Evolutionary conservation across 345 rosid species (phyloP).

Genomic region (Hirschfeldia incana): DNA sequence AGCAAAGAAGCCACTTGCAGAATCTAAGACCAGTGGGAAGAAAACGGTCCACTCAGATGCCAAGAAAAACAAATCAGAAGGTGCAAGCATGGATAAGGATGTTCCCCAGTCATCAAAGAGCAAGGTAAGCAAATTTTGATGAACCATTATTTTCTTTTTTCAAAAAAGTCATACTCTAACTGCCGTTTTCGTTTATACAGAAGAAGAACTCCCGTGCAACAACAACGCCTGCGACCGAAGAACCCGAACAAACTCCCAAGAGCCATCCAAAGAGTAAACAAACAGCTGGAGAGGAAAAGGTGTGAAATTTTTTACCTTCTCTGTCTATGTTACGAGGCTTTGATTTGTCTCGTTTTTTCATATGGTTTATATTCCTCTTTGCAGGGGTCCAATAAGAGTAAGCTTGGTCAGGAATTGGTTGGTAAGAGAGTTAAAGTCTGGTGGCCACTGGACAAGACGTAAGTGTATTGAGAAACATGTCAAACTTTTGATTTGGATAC

Average conservation of each 20-base stretch:
- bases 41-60: slow-evolving; percentile 13
- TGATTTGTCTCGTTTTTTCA: slow-evolving; percentile 20
- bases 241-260: slow-evolving; percentile 42
- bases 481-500: background rate
- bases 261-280: slow-evolving; percentile 45
- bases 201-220: slow-evolving; percentile 33
- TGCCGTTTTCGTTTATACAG: slow-evolving; percentile 28
- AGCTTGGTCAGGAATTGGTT: slow-evolving; percentile 44
- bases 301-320: slow-evolving; percentile 24
- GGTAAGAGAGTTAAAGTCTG: slow-evolving; percentile 59
- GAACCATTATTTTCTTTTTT: slow-evolving; percentile 21
- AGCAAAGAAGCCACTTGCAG: slow-evolving; percentile 28
- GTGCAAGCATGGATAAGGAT: slow-evolving; percentile 26
- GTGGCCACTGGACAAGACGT: slow-evolving; percentile 71
- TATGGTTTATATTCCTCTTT: slow-evolving; percentile 17
- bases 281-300: slow-evolving; percentile 45
- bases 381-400: slow-evolving; percentile 44
- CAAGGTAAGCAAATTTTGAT: slow-evolving; percentile 42
- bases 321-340: slow-evolving; percentile 7
- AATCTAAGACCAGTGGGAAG: slow-evolving; percentile 21
- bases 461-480: slow-evolving; percentile 30
- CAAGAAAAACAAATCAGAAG: background rate
- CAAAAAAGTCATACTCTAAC: background rate
- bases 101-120: slow-evolving; percentile 32
- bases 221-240: slow-evolving; percentile 25